phyloP scores from a whole-genome alignment of 768 basidiomycete species.

The Royoungia palumana region DNA sequence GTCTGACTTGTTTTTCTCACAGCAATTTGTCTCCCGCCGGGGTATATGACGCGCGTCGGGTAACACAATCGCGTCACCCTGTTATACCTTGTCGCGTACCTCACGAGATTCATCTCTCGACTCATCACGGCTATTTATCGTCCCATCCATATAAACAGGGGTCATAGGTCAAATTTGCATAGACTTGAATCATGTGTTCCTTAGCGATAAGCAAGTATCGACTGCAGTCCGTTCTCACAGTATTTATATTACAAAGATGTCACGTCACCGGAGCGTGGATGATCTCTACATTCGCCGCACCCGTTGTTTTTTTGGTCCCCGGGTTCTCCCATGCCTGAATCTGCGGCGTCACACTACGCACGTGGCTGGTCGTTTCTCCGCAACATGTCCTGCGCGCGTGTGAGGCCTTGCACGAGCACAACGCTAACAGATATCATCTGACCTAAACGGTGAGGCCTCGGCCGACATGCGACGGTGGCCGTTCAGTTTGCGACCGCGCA shows the following conservation, averaged over 20 bases:
- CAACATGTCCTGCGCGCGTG: neutral
- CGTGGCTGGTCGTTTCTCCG: neutral
- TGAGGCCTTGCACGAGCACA: neutral
- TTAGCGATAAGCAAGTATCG: neutral
- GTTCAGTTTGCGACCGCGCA: neutral
- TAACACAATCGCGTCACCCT: neutral
- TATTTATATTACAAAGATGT: neutral
- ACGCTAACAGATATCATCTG: neutral
- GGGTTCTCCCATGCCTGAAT: neutral
- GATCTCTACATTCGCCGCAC: neutral
- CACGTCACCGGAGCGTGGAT: neutral
- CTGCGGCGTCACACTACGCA: neutral
- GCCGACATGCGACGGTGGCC: neutral
- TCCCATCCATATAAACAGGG: neutral
- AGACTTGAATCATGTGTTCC: neutral
- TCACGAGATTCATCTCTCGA: neutral
- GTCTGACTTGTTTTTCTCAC: neutral
- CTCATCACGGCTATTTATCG: neutral
- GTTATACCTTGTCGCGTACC: neutral
- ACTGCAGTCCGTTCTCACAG: neutral
- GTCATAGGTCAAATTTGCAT: neutral
- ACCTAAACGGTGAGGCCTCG: neutral
- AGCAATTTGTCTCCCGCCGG: constrained; percentile 31
- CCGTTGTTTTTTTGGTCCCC: neutral
- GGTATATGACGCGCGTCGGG: constrained; percentile 15